Base-by-base conservation (phyloP, 2,329 filamentous ascomycete species). In the Trichophyton schoenleinii region DNA sequence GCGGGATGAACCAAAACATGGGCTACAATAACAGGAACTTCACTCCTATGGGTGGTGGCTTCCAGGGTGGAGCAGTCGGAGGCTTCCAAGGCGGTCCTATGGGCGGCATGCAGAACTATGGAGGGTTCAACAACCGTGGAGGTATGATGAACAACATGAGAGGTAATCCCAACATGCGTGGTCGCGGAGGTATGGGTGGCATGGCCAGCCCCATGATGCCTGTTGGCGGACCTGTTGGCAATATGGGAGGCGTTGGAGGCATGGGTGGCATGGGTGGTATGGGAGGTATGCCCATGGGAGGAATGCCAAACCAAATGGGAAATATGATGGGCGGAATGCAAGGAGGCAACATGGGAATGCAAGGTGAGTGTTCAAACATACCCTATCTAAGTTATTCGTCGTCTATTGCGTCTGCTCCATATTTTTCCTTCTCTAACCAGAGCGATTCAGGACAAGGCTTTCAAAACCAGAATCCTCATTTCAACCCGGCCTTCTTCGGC, bases 401-500 rank as follows among this genome's bases (percentile, higher is more conserved):
- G 1, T 49, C 7, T 31, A 20, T 11, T n/a, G n/a, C 28, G 28
- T 36, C 41, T n/a, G 41, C n/a, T 15, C 41, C 42, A 9, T 36
- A 36, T 11, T 8, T 25, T 59, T 38, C 15, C 42, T 59, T 59
- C 20, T 22, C 42, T 59, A 49, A 59, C 28, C 25, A 28, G 68
- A 64, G 61, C 61, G 60, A 62, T 62, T 63, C 67, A 68, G 64
- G 63, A 59, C 66, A 67, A 74, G 85, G 82, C 49, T 90, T 90
- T 73, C 83, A 85, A 75, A 83, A 80, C 63, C 85, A 86, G 77
- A 83, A 83, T 69, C 80, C 81, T 60, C 83, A 85, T 68, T 92
- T 91, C 75, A 88, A 87, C 70, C 83, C 86, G 42, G 83, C 80
- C 62, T 91, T 90, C 76, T 92, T 90, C 72, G 78, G 79, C 57